Base-by-base conservation (phyloP, 2,329 filamentous ascomycete species). In the Furcasterigmium furcatum region DNA sequence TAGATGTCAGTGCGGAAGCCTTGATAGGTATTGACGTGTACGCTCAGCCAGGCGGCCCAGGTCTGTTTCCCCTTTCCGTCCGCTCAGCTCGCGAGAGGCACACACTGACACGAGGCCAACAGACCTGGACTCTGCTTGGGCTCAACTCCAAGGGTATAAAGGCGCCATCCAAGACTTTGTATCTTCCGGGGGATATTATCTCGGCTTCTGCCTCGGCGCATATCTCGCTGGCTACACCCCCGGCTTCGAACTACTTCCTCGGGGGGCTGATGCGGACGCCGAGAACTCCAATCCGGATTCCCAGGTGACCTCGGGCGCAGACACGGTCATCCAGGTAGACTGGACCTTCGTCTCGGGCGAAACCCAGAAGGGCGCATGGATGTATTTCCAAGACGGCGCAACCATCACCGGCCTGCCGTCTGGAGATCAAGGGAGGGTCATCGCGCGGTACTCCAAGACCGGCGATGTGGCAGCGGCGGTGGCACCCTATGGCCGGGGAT, bases 151-250 rank as follows among this genome's bases (percentile, higher is more conserved):
- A 8, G 9, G 9, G 5, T 32, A n/a, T n/a, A 16, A 13, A 5
- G 14, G 41, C 2, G 18, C 43, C 4, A 45, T 60, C 6, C 43
- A 45, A 13, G 25, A 52, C 16, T 60, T 55, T 45, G 50, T 60
- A 16, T 25, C 50, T 7, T 45, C 42, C 13, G 55, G 58, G 10
- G 57, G 58, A 9, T 48, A 47, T 12, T 60, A 58, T 38, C 36
- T 60, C 9, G 58, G 56, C 25, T 56, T 60, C 41, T 60, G 58
- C 25, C 53, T 60, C 18, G 58, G 58, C 6, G 55, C 58, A 16
- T 60, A 55, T 38, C 47, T 59, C 9, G 58, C 58, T n/a, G 56
- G 55, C 22, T 19, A 45, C 22, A 38, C 44, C 2, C 53, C 55
- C 2, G 57, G 56, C 1, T 55, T 57, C 22, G 48, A 38, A 7